Evolutionary conservation across 2,329 filamentous ascomycete genomes (phyloP), one percentile per base, ranked within the genome.

Genomic region (Chaetomiaceae sp.): DNA sequence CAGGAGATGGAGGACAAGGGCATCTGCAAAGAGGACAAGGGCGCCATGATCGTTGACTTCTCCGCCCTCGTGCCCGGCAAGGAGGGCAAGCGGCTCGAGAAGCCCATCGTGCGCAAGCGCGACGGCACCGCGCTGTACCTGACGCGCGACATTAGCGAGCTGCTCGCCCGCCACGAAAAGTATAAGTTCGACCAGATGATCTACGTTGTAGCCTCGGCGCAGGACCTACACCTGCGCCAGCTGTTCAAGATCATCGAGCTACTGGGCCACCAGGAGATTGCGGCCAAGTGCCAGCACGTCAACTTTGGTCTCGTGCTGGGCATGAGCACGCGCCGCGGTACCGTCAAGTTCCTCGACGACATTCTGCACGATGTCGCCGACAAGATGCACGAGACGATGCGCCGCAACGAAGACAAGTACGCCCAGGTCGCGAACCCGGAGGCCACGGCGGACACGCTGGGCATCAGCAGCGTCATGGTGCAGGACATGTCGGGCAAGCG

Each of bases 381-480:
- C 45, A 88, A 90, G 69, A 98, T 98, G 93, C 91, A 97, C 73
- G 88, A 95, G 51, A 88, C 94, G 42, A 98, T 98, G 93, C 81
- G 73, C 67, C 85, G 84, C 71, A 97, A 97, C 66, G 76, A 86
- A 59, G 75, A 78, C 62, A 98, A 98, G 74, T 98, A 97, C 68
- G 71, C 81, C 47, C 89, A 96, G 67, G 84, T 98, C 17, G 86
- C 84, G 60, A 75, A 97, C 65, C 91, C 91, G 0, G 82, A 81
- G 45, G 77, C 79, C 45, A 86, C 83, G 9, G 89, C 93, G 51
- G 93, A 97, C 69, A 88, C 79, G 10, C 78, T 97, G 3, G 93
- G 91, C 53, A 96, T 97, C 63, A 90, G 86, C 54, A 85, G 86
- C 62, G 91, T 97, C 62, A 97, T 97, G 89, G 88, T 95, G 17